A percentile compares a stretch with the other conserved stretches of the same genome.
phyloP scores from a whole-genome alignment of 2,329 filamentous ascomycete species.

The Coleophoma eucalyptorum region DNA sequence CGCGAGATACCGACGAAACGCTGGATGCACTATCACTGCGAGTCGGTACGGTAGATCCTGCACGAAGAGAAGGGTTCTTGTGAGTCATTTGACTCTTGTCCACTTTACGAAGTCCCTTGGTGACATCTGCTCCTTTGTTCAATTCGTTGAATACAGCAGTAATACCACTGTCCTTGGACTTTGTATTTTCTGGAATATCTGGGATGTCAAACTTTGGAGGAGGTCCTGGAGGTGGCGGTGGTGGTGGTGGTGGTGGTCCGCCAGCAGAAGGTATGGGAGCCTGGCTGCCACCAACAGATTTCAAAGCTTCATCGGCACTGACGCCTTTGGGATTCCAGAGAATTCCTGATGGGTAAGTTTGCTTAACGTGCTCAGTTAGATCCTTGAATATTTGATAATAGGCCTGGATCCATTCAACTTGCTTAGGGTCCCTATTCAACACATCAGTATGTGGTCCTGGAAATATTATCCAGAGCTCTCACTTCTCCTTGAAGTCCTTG shows the following conservation, averaged over 20 bases:
- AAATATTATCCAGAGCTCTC: constrained; percentile 19
- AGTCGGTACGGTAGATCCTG: constrained; percentile 64
- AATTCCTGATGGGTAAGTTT: constrained; percentile 74
- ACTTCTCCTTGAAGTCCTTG: constrained; percentile 85
- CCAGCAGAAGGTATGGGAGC: constrained; percentile 48
- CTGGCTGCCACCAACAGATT: constrained; percentile 49
- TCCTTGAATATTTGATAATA: constrained; percentile 89
- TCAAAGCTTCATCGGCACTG: constrained; percentile 63
- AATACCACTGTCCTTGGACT: constrained; percentile 57
- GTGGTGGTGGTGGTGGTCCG: constrained; percentile 57
- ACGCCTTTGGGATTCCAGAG: constrained; percentile 81
- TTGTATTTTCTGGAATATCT: constrained; percentile 33
- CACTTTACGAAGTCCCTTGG: constrained; percentile 85
- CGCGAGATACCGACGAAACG: constrained; percentile 47
- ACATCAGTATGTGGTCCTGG: constrained; percentile 3
- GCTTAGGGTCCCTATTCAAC: constrained; percentile 62
- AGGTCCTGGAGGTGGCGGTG: constrained; percentile 68
- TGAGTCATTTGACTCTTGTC: constrained; percentile 97
- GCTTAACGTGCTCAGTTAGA: constrained; percentile 78
- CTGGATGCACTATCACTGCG: constrained; percentile 48
- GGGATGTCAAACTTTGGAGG: constrained; percentile 51
- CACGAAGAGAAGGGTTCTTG: constrained; percentile 87
- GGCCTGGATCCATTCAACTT: constrained; percentile 86
- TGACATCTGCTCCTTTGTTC: constrained; percentile 86
- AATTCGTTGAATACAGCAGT: constrained; percentile 88